A percentile compares a stretch with the other conserved stretches of the same genome.
Conservation (phyloP, 2,329 filamentous ascomycete genomes). For the Purpureocillium lavendulum region DNA sequence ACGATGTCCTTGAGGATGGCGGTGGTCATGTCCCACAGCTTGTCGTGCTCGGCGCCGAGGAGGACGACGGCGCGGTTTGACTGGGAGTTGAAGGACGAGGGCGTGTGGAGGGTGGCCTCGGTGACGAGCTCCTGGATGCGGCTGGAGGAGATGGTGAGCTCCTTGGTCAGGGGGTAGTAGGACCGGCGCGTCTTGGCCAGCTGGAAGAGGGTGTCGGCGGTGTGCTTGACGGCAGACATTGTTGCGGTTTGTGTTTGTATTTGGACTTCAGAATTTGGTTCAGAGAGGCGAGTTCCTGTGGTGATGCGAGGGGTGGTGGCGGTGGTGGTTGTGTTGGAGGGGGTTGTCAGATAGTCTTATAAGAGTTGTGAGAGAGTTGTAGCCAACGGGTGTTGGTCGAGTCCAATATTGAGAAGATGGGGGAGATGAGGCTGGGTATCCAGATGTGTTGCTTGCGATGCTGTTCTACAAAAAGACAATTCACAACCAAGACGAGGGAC, state of each 20-base stretch:
- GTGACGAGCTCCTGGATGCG: slow-evolving; percentile 58
- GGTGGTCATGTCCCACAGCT: slow-evolving; percentile 71
- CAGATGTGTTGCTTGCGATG: too few species aligned
- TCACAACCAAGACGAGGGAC: too few species aligned
- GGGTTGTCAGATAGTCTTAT: too few species aligned
- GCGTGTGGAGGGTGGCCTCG: slow-evolving; percentile 58
- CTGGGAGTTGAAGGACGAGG: slow-evolving; percentile 85
- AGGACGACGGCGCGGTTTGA: slow-evolving; percentile 71
- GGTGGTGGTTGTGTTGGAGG: too few species aligned
- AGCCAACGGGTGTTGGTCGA: too few species aligned
- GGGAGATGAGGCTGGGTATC: too few species aligned
- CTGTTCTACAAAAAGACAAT: too few species aligned
- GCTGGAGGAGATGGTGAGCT: slow-evolving; percentile 40
- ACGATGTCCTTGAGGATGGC: slow-evolving; percentile 47
- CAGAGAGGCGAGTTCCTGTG: too few species aligned
- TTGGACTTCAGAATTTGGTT: too few species aligned
- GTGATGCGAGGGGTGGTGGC: too few species aligned
- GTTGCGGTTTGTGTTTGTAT: slow-evolving; percentile 9
- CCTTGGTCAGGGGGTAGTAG: slow-evolving; percentile 59
- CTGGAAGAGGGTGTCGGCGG: slow-evolving; percentile 48
- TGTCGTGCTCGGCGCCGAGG: slow-evolving; percentile 73
- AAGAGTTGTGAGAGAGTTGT: too few species aligned
- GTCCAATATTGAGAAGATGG: too few species aligned
- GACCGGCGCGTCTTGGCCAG: slow-evolving; percentile 61
- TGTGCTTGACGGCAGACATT: slow-evolving; percentile 33